Evolutionary conservation across 2,329 filamentous ascomycete species (phyloP).

Genomic region (Colletotrichum tanaceti): DNA sequence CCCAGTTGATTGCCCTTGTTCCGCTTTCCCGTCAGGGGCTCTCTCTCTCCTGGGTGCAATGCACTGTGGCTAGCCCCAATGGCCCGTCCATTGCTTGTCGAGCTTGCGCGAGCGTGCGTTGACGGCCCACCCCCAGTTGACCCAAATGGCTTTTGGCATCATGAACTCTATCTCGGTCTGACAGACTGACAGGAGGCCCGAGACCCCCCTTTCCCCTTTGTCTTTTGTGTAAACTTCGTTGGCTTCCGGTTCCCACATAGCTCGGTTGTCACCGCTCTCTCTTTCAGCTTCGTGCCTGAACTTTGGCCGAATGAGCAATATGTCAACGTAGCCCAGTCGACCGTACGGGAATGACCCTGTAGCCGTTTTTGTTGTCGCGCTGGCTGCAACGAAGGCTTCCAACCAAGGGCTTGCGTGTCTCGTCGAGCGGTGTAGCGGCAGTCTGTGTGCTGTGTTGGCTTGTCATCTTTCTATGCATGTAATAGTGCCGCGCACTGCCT

Average conservation of each 20-base stretch:
- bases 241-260: not conserved
- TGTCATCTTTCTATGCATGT: constrained; percentile 5
- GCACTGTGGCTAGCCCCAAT: constrained; percentile 19
- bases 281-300: constrained; percentile 33
- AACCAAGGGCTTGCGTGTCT: constrained; percentile 38
- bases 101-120: constrained; percentile 27
- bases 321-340: constrained; percentile 25
- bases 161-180: constrained; percentile 34
- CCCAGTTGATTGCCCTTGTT: constrained; percentile 32
- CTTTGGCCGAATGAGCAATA: constrained; percentile 34
- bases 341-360: constrained; percentile 23
- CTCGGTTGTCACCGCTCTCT: constrained; percentile 26
- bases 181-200: constrained; percentile 38
- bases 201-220: constrained; percentile 2
- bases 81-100: constrained; percentile 23
- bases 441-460: constrained; percentile 4
- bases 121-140: constrained; percentile 18
- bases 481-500: constrained; percentile 32
- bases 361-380: constrained; percentile 13
- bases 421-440: constrained; percentile 32
- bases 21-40: constrained; percentile 36
- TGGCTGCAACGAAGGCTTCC: constrained; percentile 15
- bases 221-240: not conserved
- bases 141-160: constrained; percentile 33
- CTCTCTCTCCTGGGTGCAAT: constrained; percentile 4